phyloP scores from a whole-genome alignment of 345 rosid species.

The Acer negundo region DNA sequence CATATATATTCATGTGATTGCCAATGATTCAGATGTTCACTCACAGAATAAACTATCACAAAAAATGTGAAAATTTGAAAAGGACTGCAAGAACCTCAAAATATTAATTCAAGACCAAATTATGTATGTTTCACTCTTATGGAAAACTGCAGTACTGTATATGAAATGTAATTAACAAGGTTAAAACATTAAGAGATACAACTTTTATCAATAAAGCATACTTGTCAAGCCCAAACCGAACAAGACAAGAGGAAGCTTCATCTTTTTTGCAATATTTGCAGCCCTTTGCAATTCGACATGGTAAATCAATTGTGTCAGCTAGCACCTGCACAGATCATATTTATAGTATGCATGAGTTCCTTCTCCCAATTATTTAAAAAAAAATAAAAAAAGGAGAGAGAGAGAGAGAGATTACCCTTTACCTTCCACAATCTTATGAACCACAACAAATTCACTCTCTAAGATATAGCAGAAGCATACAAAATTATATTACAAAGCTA shows the following conservation, averaged over 20 bases:
- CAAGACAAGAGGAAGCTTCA: constrained; percentile 96
- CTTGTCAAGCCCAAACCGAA: constrained; percentile 95
- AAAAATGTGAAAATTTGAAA: neutral
- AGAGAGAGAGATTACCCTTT: neutral
- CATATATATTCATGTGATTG: neutral
- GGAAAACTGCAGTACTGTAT: neutral
- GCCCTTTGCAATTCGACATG: constrained; percentile 98
- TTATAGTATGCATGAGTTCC: constrained; percentile 5
- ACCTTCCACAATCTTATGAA: constrained; percentile 12
- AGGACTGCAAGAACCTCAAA: neutral
- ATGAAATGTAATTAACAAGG: neutral
- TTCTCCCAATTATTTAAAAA: neutral
- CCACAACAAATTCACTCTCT: neutral
- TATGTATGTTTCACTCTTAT: neutral
- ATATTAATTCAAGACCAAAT: neutral
- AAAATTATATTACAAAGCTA: neutral
- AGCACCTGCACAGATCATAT: constrained; percentile 63
- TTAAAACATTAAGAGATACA: neutral
- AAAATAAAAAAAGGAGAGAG: neutral
- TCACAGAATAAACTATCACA: neutral
- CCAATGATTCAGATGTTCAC: neutral
- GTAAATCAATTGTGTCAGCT: constrained; percentile 90
- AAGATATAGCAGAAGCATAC: neutral
- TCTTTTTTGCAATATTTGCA: constrained; percentile 88
- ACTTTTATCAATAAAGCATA: constrained; percentile 22